Evolutionary conservation across 495 filamentous ascomycete species (phyloP).

Genomic region (Elaphomyces granulatus): DNA sequence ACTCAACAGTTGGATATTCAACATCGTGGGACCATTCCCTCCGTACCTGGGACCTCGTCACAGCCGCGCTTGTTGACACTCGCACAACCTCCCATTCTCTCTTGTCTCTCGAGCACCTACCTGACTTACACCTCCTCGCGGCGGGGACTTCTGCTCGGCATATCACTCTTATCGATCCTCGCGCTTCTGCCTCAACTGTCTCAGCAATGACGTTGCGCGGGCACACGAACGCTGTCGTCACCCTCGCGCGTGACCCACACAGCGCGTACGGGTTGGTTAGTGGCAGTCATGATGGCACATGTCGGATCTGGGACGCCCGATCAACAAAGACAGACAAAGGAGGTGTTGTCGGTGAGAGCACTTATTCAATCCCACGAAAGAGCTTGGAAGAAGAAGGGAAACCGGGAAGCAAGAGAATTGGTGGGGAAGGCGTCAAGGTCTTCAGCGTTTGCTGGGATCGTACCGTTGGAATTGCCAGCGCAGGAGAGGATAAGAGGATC

Average conservation of each 20-base stretch:
- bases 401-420: slow-evolving; percentile 35
- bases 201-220: slow-evolving; percentile 78
- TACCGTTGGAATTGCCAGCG: slow-evolving; percentile 76
- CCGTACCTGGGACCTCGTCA: slow-evolving; percentile 82
- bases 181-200: slow-evolving; percentile 54
- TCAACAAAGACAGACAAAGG: slow-evolving; percentile 50
- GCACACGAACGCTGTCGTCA: slow-evolving; percentile 70
- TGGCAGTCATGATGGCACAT: slow-evolving; percentile 78
- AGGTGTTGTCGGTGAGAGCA: slow-evolving; percentile 57
- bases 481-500: slow-evolving; percentile 79
- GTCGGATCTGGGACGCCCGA: slow-evolving; percentile 83
- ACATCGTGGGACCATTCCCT: slow-evolving; percentile 78
- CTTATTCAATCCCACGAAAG: slow-evolving; percentile 68
- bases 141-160: slow-evolving; percentile 75
- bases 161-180: slow-evolving; percentile 81
- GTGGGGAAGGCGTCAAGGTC: slow-evolving; percentile 75
- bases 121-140: slow-evolving; percentile 56
- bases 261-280: slow-evolving; percentile 70
- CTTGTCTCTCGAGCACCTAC: slow-evolving; percentile 55
- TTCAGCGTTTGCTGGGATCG: slow-evolving; percentile 82
- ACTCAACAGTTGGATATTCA: slow-evolving; percentile 81
- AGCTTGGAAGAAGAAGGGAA: slow-evolving; percentile 39
- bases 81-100: slow-evolving; percentile 70
- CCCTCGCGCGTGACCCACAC: slow-evolving; percentile 51
- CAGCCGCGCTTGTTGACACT: slow-evolving; percentile 55